These are phyloP conservation scores for Cryptosporidium ubiquitum DNA, from an alignment of 169 alveolate genomes.

Conservation along the genomic window DNA sequence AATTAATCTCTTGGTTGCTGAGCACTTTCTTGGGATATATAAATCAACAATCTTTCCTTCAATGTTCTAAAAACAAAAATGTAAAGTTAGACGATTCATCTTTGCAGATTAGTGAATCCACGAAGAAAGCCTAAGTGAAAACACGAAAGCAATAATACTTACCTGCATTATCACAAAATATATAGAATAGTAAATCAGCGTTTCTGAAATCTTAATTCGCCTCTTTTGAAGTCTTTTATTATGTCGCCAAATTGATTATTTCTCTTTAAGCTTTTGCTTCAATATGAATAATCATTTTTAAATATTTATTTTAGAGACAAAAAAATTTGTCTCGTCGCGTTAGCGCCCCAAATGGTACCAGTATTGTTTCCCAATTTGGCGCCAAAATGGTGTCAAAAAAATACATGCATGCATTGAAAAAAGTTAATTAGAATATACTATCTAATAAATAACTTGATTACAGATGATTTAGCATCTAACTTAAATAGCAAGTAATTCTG, in stretches of 20 bases:
- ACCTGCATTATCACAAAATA: slow-evolving; percentile 35
- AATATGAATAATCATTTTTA: neutral
- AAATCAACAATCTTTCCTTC: slow-evolving; percentile 93
- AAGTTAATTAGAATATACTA: neutral
- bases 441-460: neutral
- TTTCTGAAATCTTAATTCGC: neutral
- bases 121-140: neutral
- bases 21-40: slow-evolving; percentile 95
- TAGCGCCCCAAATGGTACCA: neutral
- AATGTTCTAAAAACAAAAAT: slow-evolving; percentile 83
- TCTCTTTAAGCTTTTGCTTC: neutral
- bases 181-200: neutral
- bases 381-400: neutral
- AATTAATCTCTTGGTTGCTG: slow-evolving; percentile 92
- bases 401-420: neutral
- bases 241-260: neutral
- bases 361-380: neutral
- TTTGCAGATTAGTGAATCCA: neutral
- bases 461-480: neutral
- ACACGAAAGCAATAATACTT: neutral
- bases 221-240: neutral
- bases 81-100: neutral
- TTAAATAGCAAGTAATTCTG: neutral
- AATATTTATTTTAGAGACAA: slow-evolving; percentile 2
- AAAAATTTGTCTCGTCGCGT: neutral